Base-by-base conservation (phyloP, 2,329 filamentous ascomycete species). In the Ilyonectria robusta region DNA sequence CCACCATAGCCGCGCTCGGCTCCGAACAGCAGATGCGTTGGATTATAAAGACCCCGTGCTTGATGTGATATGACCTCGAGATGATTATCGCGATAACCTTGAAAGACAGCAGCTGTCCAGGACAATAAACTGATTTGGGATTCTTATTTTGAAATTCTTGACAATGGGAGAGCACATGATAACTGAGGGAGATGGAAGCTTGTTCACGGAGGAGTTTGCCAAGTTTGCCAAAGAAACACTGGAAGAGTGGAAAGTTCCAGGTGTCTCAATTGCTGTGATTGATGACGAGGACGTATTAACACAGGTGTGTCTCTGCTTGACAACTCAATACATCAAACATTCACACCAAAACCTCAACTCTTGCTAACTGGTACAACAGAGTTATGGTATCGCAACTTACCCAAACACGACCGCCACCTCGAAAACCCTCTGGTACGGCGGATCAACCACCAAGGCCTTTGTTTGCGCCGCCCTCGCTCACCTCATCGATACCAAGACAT, bases 371-470 rank as follows among this genome's bases (percentile, higher is more conserved):
- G 9, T 3, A 56, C 21, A 9, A 40, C 40, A 79, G 78, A 75
- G 72, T 17, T 79, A 76, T 46, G 78, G 78, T 3, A 70, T 68
- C 29, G 75, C 78, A 15, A 76, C 71, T 0, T 31, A 78, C 17
- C 78, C 69, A 66, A 84, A 83, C 80, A 81, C 35, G 79, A 82
- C 68, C 76, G 84, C 67, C 66, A 82, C 70, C 72, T 80, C 58
- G 65, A 78, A 85, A 33, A 89, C 87, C 0, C 79, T 90, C 3
- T 90, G 86, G 78, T 87, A 86, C 65, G 82, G 81, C 2, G 89
- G 83, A 2, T 89, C 86, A 47, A 88, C 84, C 1, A 88, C 86
- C 21, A 91, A 91, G 73, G 84, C 86, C 2, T 83, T 88, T 53
- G 85, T 84, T 0, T 83, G 85, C 1, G 86, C 86, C 1, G 80